These are phyloP conservation scores for Thalassiosira profunda DNA, from an alignment of 108 stramenopile species.

Conservation along the genomic window DNA sequence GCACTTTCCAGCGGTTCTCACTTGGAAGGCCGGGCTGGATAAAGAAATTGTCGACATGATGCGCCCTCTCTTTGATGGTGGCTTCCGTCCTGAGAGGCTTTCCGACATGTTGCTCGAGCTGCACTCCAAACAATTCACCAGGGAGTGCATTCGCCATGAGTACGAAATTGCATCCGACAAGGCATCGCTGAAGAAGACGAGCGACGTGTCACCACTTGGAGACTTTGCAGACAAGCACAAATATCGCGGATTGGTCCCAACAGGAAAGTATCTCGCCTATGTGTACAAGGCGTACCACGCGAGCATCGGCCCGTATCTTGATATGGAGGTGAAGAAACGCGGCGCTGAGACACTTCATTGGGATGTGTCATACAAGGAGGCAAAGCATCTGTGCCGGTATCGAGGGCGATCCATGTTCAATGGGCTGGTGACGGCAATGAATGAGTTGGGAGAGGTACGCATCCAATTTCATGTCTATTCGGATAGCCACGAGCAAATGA, in stretches of 20 bases:
- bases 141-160: conserved; percentile 7
- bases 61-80: conserved; percentile 36
- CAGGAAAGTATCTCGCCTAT: conserved; percentile 16
- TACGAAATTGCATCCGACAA: not conserved
- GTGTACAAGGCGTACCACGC: conserved; percentile 19
- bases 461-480: conserved; percentile 30
- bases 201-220: not conserved
- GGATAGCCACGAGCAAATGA: conserved; percentile 39
- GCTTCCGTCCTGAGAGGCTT: conserved; percentile 18
- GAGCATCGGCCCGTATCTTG: conserved; percentile 10
- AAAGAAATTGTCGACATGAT: conserved; percentile 28
- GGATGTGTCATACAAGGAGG: conserved; percentile 37
- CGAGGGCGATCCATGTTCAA: conserved; percentile 11
- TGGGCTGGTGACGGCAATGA: conserved; percentile 23
- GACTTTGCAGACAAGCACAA: not conserved
- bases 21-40: conserved; percentile 24
- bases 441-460: conserved; percentile 25
- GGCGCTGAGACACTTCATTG: not conserved
- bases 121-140: conserved; percentile 14
- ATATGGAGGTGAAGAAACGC: conserved; percentile 36
- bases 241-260: conserved; percentile 23
- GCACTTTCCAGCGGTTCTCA: conserved; percentile 40
- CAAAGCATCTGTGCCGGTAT: conserved; percentile 20
- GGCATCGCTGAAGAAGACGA: not conserved
- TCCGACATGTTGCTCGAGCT: conserved; percentile 23